Conservation (phyloP, 2,329 filamentous ascomycete species). For the Fusarium torulosum region DNA sequence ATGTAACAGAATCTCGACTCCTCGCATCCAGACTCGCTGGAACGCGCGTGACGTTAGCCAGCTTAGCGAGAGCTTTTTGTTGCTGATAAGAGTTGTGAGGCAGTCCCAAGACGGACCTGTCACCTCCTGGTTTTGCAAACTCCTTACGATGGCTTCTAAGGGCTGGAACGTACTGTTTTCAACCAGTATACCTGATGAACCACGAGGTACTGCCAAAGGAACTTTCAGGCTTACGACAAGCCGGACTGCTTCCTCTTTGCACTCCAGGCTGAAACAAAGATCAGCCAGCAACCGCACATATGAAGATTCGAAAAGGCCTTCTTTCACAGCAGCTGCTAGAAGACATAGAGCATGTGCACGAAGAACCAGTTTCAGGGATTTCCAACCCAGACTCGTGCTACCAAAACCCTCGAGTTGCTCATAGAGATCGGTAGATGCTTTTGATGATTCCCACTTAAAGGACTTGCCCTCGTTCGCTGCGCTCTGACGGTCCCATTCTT, state of each 20-base stretch:
- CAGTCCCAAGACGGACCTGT: constrained; percentile 41
- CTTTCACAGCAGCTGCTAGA: constrained; percentile 48
- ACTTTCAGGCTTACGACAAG: constrained; percentile 40
- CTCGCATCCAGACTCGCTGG: constrained; percentile 44
- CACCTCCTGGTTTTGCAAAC: constrained; percentile 13
- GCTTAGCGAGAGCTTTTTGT: constrained; percentile 35
- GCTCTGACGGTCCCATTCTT: constrained; percentile 50
- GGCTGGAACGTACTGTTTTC: constrained; percentile 42
- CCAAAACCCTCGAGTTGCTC: constrained; percentile 53
- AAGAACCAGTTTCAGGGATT: constrained; percentile 51
- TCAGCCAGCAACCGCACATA: constrained; percentile 49
- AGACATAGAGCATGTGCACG: constrained; percentile 51
- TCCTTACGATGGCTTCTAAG: constrained; percentile 38
- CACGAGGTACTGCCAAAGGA: constrained; percentile 34
- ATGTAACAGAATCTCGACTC: constrained; percentile 45
- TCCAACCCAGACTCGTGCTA: constrained; percentile 49
- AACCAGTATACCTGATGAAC: constrained; percentile 23
- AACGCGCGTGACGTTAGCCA: constrained; percentile 48
- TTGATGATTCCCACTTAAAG: constrained; percentile 47
- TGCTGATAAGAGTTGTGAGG: constrained; percentile 40
- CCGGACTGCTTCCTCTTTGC: constrained; percentile 47
- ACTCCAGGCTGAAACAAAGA: constrained; percentile 48
- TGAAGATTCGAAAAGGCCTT: constrained; percentile 49
- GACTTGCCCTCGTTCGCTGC: constrained; percentile 41
- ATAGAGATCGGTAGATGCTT: constrained; percentile 51